These are phyloP conservation scores for Pseudofabraea citricarpa DNA, from an alignment of 2,329 filamentous ascomycete species.

Conservation along the genomic window DNA sequence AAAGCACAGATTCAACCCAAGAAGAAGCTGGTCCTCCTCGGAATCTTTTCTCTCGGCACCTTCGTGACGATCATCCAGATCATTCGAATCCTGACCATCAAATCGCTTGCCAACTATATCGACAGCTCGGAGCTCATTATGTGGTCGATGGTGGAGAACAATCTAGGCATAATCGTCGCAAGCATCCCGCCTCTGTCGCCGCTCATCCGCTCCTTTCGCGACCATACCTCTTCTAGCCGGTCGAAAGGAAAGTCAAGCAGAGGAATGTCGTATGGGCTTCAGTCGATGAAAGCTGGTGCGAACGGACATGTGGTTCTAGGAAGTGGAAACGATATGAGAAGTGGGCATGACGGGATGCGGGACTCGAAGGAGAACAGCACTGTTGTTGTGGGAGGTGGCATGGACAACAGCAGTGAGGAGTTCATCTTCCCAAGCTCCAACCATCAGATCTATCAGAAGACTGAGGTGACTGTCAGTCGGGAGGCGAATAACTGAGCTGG, in stretches of 20 bases:
- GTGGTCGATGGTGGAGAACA: constrained; percentile 42
- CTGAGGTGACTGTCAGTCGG: constrained; percentile 9
- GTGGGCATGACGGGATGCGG: neutral
- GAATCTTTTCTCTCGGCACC: constrained; percentile 42
- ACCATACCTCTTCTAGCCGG: constrained; percentile 16
- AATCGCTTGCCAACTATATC: constrained; percentile 36
- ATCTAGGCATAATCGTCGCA: constrained; percentile 38
- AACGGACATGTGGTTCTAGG: constrained; percentile 5
- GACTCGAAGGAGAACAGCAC: neutral
- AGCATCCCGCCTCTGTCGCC: constrained; percentile 39
- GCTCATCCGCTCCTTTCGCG: constrained; percentile 32
- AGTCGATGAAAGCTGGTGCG: neutral
- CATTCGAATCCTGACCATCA: constrained; percentile 45
- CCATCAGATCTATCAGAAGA: constrained; percentile 10
- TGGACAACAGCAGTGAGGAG: constrained; percentile 8
- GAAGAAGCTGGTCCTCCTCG: constrained; percentile 37
- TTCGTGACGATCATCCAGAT: constrained; percentile 47
- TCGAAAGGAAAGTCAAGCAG: constrained; percentile 2
- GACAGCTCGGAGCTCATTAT: constrained; percentile 37
- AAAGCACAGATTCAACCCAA: constrained; percentile 31
- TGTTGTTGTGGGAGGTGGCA: neutral
- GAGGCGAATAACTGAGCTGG: too few species aligned
- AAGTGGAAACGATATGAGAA: too few species aligned
- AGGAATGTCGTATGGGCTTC: neutral
- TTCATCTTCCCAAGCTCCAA: constrained; percentile 5